Evolutionary conservation across 2,329 filamentous ascomycete genomes (phyloP), one percentile per base, ranked within the genome.

Genomic region (Alternaria burnsii): DNA sequence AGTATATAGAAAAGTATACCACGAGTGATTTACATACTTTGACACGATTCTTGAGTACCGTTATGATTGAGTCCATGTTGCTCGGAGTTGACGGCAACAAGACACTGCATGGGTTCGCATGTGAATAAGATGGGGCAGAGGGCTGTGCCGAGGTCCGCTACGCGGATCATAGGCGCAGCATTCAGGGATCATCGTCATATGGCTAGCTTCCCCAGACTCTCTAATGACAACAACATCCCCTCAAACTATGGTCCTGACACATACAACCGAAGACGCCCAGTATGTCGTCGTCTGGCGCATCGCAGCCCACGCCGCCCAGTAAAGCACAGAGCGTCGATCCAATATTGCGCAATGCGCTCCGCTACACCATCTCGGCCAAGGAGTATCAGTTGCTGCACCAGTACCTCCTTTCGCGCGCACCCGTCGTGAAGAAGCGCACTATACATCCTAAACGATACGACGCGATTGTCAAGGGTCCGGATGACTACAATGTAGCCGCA

Each of bases 311-410:
- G 30, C 66, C 75, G 36, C 58, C 71, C 20, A 68, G 67, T 54
- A 71, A 72, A 59, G 55, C 70, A 22, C 68, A 76, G 32, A 67
- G 56, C 20, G 71, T 85, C 61, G 91, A 94, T 68, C 90, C 91
- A 5, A 85, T 96, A 64, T 85, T 96, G 58, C 91, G 92, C 78
- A 96, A 95, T 78, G 89, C 92, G 43, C 84, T 97, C 60, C 90
- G 93, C 68, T 94, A 97, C 80, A 95, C 91, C 59, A 79, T 89
- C 54, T 93, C 94, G 75, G 89, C 92, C 42, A 88, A 90, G 77
- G 94, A 97, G 78, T 97, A 97, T 79, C 89, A 92, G 68, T 82
- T 90, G 1, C 86, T 97, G 18, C 93, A 97, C 78, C 89, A 90
- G 73, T 93, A 94, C 74, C 86, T 97, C 54, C 85, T 95, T 52